Percentiles rank a stretch among this genome's conserved stretches.
Conservation (phyloP, 2,329 filamentous ascomycete genomes). For the Colletotrichum agaves region DNA sequence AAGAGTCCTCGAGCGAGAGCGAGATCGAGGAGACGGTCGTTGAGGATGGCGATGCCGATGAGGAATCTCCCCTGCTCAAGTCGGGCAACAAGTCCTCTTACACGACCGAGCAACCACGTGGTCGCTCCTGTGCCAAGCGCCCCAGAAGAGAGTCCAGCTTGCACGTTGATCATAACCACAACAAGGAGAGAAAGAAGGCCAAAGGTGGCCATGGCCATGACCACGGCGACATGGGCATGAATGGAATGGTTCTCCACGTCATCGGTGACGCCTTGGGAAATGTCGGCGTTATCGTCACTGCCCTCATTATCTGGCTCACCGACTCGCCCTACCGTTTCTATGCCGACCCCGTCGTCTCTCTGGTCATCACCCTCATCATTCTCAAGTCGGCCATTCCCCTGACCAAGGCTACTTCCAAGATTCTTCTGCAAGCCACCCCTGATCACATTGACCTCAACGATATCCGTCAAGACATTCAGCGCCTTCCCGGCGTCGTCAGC, state of each 20-base stretch:
- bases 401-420: constrained; percentile 82
- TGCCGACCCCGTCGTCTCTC: constrained; percentile 89
- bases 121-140: constrained; percentile 41
- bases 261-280: constrained; percentile 89
- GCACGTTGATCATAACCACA: constrained; percentile 83
- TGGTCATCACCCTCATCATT: constrained; percentile 89
- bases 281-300: constrained; percentile 84
- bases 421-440: constrained; percentile 93
- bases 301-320: constrained; percentile 91
- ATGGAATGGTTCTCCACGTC: constrained; percentile 80
- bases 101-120: constrained; percentile 37
- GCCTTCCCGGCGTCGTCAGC: constrained; percentile 84
- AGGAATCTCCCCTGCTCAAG: constrained; percentile 61
- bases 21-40: constrained; percentile 59
- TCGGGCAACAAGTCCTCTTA: constrained; percentile 40
- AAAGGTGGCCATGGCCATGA: constrained; percentile 77
- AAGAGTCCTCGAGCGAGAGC: constrained; percentile 65
- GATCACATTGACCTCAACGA: constrained; percentile 88
- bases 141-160: constrained; percentile 61
- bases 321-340: constrained; percentile 85
- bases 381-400: constrained; percentile 80
- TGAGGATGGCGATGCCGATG: constrained; percentile 56
- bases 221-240: constrained; percentile 95
- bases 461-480: constrained; percentile 90
- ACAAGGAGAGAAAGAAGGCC: constrained; percentile 72